A percentile compares a stretch with the other conserved stretches of the same genome.
Conservation (phyloP, 164 flowering plant genomes). For the Aristolochia californica region DNA sequence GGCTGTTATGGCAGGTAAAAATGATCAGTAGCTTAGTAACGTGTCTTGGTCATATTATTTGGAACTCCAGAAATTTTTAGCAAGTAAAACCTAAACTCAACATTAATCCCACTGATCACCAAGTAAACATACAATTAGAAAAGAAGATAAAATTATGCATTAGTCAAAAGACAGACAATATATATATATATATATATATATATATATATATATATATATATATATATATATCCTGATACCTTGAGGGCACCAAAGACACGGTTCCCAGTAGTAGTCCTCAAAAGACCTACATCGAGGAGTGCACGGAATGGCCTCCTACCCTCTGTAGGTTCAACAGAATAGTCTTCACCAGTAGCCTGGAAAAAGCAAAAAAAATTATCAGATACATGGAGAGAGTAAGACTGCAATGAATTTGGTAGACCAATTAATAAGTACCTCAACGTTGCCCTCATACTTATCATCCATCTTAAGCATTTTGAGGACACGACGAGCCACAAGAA, state of each 20-base stretch:
- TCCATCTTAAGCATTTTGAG: constrained; percentile 36
- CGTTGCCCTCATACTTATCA: constrained; percentile 32
- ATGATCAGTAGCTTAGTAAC: no score
- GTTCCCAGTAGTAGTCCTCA: constrained; percentile 39
- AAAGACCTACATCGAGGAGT: constrained; percentile 44
- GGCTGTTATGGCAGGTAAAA: no score
- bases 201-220: no score
- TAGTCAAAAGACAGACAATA: no score
- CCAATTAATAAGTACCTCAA: constrained; percentile 19
- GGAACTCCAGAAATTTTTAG: no score
- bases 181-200: no score
- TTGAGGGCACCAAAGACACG: constrained; percentile 42
- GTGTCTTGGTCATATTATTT: no score
- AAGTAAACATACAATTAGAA: no score
- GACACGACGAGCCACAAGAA: constrained; percentile 39
- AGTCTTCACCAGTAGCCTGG: constrained; percentile 39
- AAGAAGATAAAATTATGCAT: no score
- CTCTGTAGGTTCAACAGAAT: constrained; percentile 32
- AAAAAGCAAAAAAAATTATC: background rate
- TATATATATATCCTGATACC: no score
- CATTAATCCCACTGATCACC: background rate
- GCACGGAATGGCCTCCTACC: constrained; percentile 45
- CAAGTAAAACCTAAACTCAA: no score
- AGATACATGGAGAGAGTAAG: no score
- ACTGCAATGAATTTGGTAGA: background rate